Evolutionary conservation across 352 stramenopile genomes (phyloP).

Genomic region (Discostella stelligera): DNA sequence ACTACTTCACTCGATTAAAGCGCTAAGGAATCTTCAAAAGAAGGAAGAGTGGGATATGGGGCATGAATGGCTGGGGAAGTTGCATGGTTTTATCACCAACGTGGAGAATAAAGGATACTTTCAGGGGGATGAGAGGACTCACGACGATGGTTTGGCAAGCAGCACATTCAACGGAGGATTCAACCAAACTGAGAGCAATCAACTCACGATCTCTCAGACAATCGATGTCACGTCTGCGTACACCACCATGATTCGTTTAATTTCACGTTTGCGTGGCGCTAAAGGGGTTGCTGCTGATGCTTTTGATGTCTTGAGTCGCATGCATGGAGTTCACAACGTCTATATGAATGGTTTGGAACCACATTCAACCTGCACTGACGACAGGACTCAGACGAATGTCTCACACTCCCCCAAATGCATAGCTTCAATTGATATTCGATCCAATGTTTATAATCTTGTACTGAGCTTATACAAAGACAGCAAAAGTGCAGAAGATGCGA

Average conservation of each 20-base stretch:
- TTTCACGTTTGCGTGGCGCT: slow-evolving; percentile 29
- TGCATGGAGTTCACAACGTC: slow-evolving; percentile 34
- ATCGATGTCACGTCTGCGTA: slow-evolving; percentile 57
- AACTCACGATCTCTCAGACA: slow-evolving; percentile 3
- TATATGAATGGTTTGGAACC: slow-evolving; percentile 22
- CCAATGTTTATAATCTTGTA: slow-evolving; percentile 55
- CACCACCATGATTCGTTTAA: slow-evolving; percentile 43
- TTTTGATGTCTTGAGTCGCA: slow-evolving; percentile 42
- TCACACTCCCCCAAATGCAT: slow-evolving; percentile 5
- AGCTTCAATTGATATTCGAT: slow-evolving; percentile 42
- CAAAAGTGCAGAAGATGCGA: slow-evolving; percentile 34
- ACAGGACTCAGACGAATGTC: not conserved
- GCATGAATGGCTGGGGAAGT: slow-evolving; percentile 35
- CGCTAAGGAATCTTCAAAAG: slow-evolving; percentile 43
- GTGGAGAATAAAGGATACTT: slow-evolving; percentile 38
- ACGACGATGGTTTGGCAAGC: not conserved
- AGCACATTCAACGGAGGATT: not conserved
- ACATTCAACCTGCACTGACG: not conserved
- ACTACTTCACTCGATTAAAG: slow-evolving; percentile 53
- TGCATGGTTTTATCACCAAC: slow-evolving; percentile 45
- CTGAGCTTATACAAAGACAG: slow-evolving; percentile 48
- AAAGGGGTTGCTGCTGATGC: slow-evolving; percentile 29
- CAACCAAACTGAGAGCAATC: slow-evolving; percentile 1
- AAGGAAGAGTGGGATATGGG: slow-evolving; percentile 30
- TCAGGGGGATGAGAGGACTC: not conserved